Evolutionary conservation across 257 asterid species (phyloP), one percentile per base, ranked within the genome.

Genomic region (Forsythia viridissima): DNA sequence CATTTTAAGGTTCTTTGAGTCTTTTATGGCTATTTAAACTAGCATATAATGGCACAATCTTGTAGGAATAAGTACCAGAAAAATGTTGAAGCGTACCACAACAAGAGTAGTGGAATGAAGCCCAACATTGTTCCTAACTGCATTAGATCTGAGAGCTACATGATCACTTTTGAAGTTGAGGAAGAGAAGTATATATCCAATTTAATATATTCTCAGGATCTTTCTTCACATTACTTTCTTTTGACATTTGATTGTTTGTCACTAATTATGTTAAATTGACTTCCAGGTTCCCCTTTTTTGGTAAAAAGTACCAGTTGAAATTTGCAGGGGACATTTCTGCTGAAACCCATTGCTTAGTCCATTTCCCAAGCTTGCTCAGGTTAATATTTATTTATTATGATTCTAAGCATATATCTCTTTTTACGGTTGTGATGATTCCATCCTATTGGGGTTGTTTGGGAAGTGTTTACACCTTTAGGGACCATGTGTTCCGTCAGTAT

Each of bases 341-440:
- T 43, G 97, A 92, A 86, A 87, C 94, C 80, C 97, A 93, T 81
- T 95, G 90, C 90, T 84, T 95, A 83, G 98, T 95, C 73, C 99
- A 95, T 90, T 95, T 93, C 80, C 98, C 99, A 21, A 95, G 99
- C 86, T 84, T 95, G 88, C 84, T 95, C 88, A 93, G 99, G 99
- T 94, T 78, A 34, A 77, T 81, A 21, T 79, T 70, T 76, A 42
- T 82, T 63, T 71, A 46, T 73, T 41, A 41, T 36, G 71, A 80
- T 74, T 71, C 71, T 73, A 30, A 39, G 13, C 66, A 44, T 46
- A 37, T 59, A 76, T 46, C 41, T 43, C 39, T 61, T 67, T 77
- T 73, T 72, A 42, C 30, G 46, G 79, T 73, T 78, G 42, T 44
- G 16, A 70, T 39, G 24, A 70, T 75, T 73, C 39, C 13, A 65